phyloP scores from a whole-genome alignment of 2,329 filamentous ascomycete genomes.

The Trichoderma oligosporum region DNA sequence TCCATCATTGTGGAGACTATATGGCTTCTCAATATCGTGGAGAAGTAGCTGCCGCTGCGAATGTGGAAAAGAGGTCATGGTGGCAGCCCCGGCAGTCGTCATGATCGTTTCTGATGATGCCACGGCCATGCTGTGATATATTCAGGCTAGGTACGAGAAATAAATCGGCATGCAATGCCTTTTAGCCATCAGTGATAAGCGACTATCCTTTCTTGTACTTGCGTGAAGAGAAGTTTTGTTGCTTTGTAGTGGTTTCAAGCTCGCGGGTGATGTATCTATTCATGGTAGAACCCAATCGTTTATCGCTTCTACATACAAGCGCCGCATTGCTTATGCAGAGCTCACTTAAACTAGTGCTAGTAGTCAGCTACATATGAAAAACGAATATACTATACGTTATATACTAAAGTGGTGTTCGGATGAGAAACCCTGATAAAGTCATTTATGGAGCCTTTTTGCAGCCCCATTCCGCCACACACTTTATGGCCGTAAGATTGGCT shows the following conservation, averaged over 20 bases:
- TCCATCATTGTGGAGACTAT: constrained; percentile 9
- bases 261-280: background rate
- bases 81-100: background rate
- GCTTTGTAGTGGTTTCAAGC: background rate
- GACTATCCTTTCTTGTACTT: background rate
- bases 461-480: background rate
- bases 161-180: background rate
- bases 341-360: background rate
- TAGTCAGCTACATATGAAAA: background rate
- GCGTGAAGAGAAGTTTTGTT: background rate
- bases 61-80: background rate
- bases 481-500: background rate
- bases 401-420: background rate
- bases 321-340: background rate
- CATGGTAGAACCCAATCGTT: background rate
- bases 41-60: constrained; percentile 6
- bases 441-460: background rate
- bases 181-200: background rate
- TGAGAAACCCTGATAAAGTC: background rate
- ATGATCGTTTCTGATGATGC: constrained; percentile 1
- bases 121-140: background rate
- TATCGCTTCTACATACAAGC: background rate
- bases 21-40: constrained; percentile 4
- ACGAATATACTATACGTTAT: background rate
- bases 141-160: background rate